Evolutionary conservation across 2,329 filamentous ascomycete genomes (phyloP), one percentile per base, ranked within the genome.

Genomic region (Lachnellula cervina): DNA sequence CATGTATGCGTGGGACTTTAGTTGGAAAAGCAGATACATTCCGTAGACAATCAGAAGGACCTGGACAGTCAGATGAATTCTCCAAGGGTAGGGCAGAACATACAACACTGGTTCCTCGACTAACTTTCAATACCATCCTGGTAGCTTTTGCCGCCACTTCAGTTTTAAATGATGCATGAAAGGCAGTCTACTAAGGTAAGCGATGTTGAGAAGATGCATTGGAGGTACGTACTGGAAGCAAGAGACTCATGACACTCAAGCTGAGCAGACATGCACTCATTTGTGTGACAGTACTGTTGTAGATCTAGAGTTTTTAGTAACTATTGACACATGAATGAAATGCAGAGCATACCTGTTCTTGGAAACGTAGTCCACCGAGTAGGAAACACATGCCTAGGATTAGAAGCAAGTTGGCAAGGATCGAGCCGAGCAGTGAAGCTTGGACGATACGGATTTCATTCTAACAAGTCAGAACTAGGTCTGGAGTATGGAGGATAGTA

Each of bases 181-280:
- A 97, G 4, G 92, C 92, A 35, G 92, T 96, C 79, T 88, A 60
- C 23, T 21, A 21, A 17, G 14, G 48, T 63, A 48, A 61, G 56
- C 14, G 40, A 28, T 21, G 28, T 17, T 9, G 23, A 23, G 2
- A 16, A 11, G 2, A 28, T 17, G 16, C 42, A 13, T 13, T 8
- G 17, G 11, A n/a, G 37, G n/a, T 9, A 73, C 82, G 64, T 73
- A 88, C 87, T 1, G 92, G 91, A 13, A 97, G 74, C 25, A 96
- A 80, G 21, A 96, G 77, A 76, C 91, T 96, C 73, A 90, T 92
- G 58, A 96, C 92, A 68, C 89, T 92, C 72, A 96, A 73, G 76
- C 90, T 95, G 64, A 97, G 81, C 64, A 97, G 78, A 74, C 90
- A 96, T 51, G 92, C 92, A 70, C 90, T 96, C 90, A 96, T 96